Evolutionary conservation across 2,329 filamentous ascomycete species (phyloP), one percentile per base, ranked within the genome.

Genomic region (Colletotrichum sp.): DNA sequence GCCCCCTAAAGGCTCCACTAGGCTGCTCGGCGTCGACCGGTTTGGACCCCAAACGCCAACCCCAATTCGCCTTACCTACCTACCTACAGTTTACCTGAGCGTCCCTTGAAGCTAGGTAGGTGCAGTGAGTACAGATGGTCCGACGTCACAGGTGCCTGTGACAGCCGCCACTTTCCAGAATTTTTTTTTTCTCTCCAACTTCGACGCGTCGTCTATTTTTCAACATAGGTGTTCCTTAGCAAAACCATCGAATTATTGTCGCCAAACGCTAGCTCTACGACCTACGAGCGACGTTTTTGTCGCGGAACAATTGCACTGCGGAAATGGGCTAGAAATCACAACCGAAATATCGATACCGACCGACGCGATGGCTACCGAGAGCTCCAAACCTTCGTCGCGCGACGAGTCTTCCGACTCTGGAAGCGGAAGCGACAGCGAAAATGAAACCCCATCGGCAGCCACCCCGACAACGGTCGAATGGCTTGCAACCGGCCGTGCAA

Each of bases 401-500:
- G 69, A 78, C 60, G 76, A 76, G 59, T 78, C 77, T 66, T 78
- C 77, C 13, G 76, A 76, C 70, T 78, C 76, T 49, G 72, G 60
- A 30, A 80, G 75, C 77, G 79, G 79, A 66, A 80, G 77, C 78
- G 80, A 82, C 69, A 87, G 82, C 78, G 86, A 85, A 72, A 82
- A 83, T 79, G 85, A 83, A 52, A 52, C 10, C 10, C 44, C 44
- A 21, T 21, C 44, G 44, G 44, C 44, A 21, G 44, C 44, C 71
- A 81, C 79, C 72, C 83, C 81, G 8, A 81, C 83, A 5, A 80
- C 84, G 76, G 86, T 93, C 69, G 92, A 95, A 87, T 94, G 93
- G 89, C 90, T 96, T 49, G 93, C 93, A 62, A 95, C 93, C 7
- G 92, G 92, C 49, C 94, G 96, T 76, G 88, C 92, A 79, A 95